Conservation (phyloP, 1,139 yeast species). For the Taiozyma onychis region DNA sequence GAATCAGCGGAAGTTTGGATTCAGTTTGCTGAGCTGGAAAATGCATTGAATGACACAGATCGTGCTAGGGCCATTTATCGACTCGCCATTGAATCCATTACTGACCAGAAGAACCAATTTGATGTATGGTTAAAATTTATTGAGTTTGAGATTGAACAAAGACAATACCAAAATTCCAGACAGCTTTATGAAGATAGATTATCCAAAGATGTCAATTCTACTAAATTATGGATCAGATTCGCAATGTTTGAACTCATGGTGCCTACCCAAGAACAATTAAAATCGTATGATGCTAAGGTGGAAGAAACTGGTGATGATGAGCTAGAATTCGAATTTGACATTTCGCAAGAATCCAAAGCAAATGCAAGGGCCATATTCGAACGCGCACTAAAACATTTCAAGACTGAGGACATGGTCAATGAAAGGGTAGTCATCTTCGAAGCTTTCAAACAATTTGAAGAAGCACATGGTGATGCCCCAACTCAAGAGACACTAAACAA, state of each 20-base stretch:
- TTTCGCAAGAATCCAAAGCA: conserved; percentile 45
- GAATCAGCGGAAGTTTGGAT: conserved; percentile 41
- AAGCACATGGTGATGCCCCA: conserved; percentile 48
- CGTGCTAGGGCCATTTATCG: conserved; percentile 60
- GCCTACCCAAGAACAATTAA: conserved; percentile 50
- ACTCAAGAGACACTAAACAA: conserved; percentile 33
- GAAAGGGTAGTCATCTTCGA: conserved; percentile 52
- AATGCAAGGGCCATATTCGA: conserved; percentile 53
- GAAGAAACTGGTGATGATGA: conserved; percentile 39
- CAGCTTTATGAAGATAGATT: conserved; percentile 42
- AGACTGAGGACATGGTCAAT: conserved; percentile 31
- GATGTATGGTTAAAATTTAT: conserved; percentile 46
- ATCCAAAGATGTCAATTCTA: conserved; percentile 28
- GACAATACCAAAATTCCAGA: conserved; percentile 54
- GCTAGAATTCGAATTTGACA: conserved; percentile 42
- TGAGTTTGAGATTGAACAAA: conserved; percentile 54
- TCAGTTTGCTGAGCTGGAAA: conserved; percentile 65
- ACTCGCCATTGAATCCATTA: conserved; percentile 37
- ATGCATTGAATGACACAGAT: conserved; percentile 59
- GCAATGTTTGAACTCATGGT: conserved; percentile 71
- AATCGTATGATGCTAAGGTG: conserved; percentile 26
- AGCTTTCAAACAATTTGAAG: conserved; percentile 64
- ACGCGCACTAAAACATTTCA: conserved; percentile 45
- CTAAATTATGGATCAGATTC: conserved; percentile 56
- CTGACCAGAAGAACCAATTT: conserved; percentile 14